These are phyloP conservation scores for Schoenoplectus tabernaemontani DNA, from an alignment of 202 grass and related monocot genomes.

Conservation along the genomic window DNA sequence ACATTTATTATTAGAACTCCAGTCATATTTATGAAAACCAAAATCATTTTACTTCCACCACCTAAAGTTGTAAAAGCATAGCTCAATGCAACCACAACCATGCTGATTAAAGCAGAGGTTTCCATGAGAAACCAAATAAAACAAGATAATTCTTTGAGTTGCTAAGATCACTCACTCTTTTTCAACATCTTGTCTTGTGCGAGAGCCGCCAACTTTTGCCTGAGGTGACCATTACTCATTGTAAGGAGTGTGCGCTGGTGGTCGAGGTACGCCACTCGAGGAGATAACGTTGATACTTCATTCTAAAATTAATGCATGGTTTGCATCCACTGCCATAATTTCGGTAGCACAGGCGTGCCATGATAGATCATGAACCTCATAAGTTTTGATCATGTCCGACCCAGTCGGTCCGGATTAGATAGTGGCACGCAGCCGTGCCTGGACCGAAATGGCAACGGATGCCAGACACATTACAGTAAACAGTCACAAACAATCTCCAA, in stretches of 20 bases:
- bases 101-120: no score
- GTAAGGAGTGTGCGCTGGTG: conserved; percentile 11
- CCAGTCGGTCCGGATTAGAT: not conserved
- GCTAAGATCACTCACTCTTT: not conserved
- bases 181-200: not conserved
- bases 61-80: not conserved
- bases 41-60: not conserved
- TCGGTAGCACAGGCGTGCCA: not conserved
- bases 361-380: not conserved
- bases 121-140: no score
- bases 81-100: not conserved
- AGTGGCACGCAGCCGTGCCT: not conserved
- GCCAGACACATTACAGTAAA: not conserved
- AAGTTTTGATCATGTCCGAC: not conserved
- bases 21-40: not conserved
- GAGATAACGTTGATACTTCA: conserved; percentile 1
- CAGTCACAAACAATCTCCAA: not conserved
- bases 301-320: conserved; percentile 1
- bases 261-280: conserved; percentile 10
- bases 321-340: not conserved
- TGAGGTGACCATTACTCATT: conserved; percentile 5
- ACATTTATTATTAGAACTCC: not conserved
- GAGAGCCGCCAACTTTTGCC: not conserved
- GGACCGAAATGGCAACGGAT: not conserved
- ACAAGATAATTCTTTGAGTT: no score